These are phyloP conservation scores for Aspergillus japonicus DNA, from an alignment of 2,329 filamentous ascomycete species.

Conservation along the genomic window DNA sequence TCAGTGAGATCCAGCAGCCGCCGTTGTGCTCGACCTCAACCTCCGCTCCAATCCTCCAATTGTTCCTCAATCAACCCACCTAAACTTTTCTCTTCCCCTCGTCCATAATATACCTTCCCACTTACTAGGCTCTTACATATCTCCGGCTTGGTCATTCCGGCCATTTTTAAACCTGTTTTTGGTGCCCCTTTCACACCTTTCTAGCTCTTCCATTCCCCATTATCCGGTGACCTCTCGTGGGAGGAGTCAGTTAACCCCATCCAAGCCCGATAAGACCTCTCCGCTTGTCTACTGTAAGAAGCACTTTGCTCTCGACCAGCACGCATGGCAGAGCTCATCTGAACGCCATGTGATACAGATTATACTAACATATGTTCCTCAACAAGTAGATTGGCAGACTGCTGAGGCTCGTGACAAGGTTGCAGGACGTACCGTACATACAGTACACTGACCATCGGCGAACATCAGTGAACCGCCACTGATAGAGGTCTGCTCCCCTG, in stretches of 20 bases:
- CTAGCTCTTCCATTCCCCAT: not conserved
- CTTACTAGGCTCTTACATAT: not conserved
- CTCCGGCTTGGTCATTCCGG: not conserved
- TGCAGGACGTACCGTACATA: slow-evolving; percentile 4
- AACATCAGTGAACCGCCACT: slow-evolving; percentile 32
- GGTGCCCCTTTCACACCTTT: not conserved
- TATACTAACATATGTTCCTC: not conserved
- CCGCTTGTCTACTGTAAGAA: slow-evolving; percentile 12
- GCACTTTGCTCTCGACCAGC: slow-evolving; percentile 2
- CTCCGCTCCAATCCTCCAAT: slow-evolving; percentile 2
- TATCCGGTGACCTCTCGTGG: slow-evolving; percentile 8
- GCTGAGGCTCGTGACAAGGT: slow-evolving; percentile 11
- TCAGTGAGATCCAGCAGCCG: slow-evolving; percentile 9
- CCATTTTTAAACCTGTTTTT: not conserved
- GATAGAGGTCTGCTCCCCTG: slow-evolving; percentile 44
- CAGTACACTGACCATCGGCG: slow-evolving; percentile 17
- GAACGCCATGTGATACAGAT: not conserved
- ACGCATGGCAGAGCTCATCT: not conserved
- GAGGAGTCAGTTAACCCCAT: not conserved
- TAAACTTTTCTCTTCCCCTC: not conserved
- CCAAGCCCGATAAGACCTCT: slow-evolving; percentile 24
- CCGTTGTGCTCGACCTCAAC: slow-evolving; percentile 11
- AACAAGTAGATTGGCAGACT: slow-evolving; percentile 8
- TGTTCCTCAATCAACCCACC: not conserved
- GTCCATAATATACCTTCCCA: not conserved